Conservation (phyloP, 768 basidiomycete species). For the Kwoniella mangroviensis region DNA sequence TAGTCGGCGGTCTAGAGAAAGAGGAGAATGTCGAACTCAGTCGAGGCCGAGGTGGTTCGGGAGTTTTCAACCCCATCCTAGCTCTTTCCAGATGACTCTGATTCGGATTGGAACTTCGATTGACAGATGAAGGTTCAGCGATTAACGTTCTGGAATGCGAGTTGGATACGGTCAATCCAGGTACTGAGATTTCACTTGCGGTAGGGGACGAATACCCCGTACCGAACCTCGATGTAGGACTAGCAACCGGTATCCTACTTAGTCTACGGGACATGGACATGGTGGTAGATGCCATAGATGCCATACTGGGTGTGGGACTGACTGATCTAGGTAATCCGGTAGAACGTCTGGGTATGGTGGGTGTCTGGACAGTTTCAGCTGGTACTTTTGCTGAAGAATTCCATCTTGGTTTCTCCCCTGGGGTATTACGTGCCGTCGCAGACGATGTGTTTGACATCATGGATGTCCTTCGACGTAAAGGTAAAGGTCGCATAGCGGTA, state of each 20-base stretch:
- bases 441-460: conserved; percentile 18
- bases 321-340: conserved; percentile 13
- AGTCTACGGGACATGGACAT: conserved; percentile 2
- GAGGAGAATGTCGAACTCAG: conserved; percentile 20
- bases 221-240: conserved; percentile 4
- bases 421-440: conserved; percentile 17
- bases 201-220: not conserved
- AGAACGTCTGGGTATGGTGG: conserved; percentile 15
- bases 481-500: conserved; percentile 8
- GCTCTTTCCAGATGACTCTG: conserved; percentile 17
- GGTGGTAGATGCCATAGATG: conserved; percentile 17
- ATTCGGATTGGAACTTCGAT: not conserved
- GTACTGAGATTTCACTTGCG: conserved; percentile 1
- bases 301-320: conserved; percentile 37
- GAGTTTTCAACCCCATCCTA: conserved; percentile 20
- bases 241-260: conserved; percentile 24
- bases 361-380: conserved; percentile 9
- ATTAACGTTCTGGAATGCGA: conserved; percentile 22
- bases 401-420: conserved; percentile 39
- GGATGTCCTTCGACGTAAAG: conserved; percentile 11
- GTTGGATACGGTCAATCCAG: conserved; percentile 21
- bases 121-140: conserved; percentile 12
- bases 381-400: conserved; percentile 33
- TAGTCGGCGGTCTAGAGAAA: conserved; percentile 1
- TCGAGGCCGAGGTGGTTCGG: conserved; percentile 15